Base-by-base conservation (phyloP, 805 yeast species). In the Myxozyma monticola region DNA sequence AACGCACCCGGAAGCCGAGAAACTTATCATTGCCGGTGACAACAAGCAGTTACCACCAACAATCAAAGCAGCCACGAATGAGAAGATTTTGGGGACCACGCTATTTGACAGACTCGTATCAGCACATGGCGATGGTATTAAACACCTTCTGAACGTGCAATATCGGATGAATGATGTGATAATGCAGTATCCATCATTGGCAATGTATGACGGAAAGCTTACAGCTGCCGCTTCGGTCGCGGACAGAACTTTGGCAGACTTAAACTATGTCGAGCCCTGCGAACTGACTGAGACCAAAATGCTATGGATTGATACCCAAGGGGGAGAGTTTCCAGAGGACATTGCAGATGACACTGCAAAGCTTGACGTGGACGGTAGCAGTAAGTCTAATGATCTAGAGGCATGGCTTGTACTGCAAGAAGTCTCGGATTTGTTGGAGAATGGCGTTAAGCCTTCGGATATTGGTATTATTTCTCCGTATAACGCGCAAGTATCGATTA, bases 401-500 rank as follows among this genome's bases (percentile, higher is more conserved):
- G 82, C 82, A 0, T 65, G 73, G 34, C 63, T 88, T 8, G 91
- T 82, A 0, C 59, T 72, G 26, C 68, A 73, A 20, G 90, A 90
- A 62, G 71, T 88, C 3, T 61, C 66, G 2, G 64, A 71, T 17
- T 70, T 91, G 18, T 51, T 81, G 2, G 66, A 64, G 0, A 62
- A 72, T 1, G 88, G 89, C 1, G 81, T 87, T 0, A 43, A 63
- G 1, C 74, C 76, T 26, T 68, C 69, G 1, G 75, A 76, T 45
- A 88, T 91, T 53, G 99, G 98, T 9, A 72, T 91, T 0, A 90
- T 91, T 30, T 79, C 96, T 0, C 98, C 99, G 0, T 91, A 91
- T 63, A 83, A 78, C 62, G 95, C 96, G 0, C 99, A 91, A 64
- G 95, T 89, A 0, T 66, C 83, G 0, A 62, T 77, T 12, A 59